Base-by-base conservation (phyloP, 108 stramenopile genomes). In the Cyclotella cryptica region DNA sequence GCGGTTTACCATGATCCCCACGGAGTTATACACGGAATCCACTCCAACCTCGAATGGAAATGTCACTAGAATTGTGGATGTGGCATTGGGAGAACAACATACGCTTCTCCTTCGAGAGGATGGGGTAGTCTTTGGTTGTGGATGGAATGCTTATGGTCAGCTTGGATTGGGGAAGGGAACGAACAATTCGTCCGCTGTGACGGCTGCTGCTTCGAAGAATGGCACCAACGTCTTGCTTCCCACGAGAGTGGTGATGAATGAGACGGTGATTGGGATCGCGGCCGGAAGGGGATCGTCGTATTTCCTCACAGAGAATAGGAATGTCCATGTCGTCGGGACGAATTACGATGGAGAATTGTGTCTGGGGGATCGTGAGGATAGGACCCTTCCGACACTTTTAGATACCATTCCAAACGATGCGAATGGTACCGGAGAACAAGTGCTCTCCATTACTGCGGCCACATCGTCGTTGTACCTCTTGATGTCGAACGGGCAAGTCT, bases 261-360 rank as follows among this genome's bases (percentile, higher is more conserved):
- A 62, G 27, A 19, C 39, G 1, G 66, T 80, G 22, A 39, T 26
- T 19, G 29, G 45, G 17, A 35, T 74, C 8, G 43, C 66, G 12
- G 79, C 72, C 0, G 79, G 79, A 46, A 28, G 68, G 45, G 79
- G 79, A 52, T 80, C 79, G 13, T 80, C 79, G 14, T 80, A 80
- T 57, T 74, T 80, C 55, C 79, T 73, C 15, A 80, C 79, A 22
- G 44, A 66, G 15, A 59, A 52, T 5, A 66, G 58, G 7, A 67
- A 46, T 35, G 72, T 80, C 21, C 74, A 68, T 43, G 71, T 72
- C 22, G 35, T 68, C 0, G 79, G 79, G 8, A 74, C 72, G 10
- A 80, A 80, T 69, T 80, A 71, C 28, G 39, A 74, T 51, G 79
- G 79, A 67, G 60, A 80, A 45, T 64, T 80, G 42, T 80, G 79